Base-by-base conservation (phyloP, 148 eudicot genomes). In the Nepenthes gracilis region DNA sequence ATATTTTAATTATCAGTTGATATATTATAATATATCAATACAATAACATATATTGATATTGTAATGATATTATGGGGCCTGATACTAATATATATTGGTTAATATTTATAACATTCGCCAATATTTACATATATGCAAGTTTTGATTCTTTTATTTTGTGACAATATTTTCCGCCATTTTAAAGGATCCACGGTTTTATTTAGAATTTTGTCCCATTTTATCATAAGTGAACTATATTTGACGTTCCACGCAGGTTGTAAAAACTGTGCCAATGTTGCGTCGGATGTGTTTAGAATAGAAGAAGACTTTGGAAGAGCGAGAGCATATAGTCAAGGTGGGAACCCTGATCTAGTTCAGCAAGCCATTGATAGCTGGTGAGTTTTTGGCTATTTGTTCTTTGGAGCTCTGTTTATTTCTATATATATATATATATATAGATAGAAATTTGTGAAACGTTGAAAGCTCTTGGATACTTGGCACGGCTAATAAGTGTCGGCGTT, bases 241-340 rank as follows among this genome's bases (percentile, higher is more conserved):
- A 51, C 53, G 34, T 67, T 57, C 45, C 45, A 48, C 32, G 11
- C 68, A 93, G 98, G 98, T 35, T 93, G 98, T 77, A 93, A 88
- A 74, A 93, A 93, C 55, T 93, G 98, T 76, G 94, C 96, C 38
- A 86, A 81, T 84, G 85, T 93, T 66, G 82, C 87, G 55, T 70
- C 91, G 11, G 78, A 76, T 64, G 87, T 93, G 43, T 93, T 93
- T 73, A 49, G 67, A 61, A 93, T 93, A 37, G 98, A 93, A 78
- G 98, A 93, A 72, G 98, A 93, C 62, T 86, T 74, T 72, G 98
- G 98, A 78, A 86, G 98, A 68, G 98, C 98, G 53, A 79, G 98
- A 73, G 98, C 69, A 47, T 76, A 86, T 62, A 76, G 63, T 54
- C 98, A 93, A 69, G 69, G 78, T 51, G 98, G 96, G 45, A 60